These are phyloP conservation scores for Phytophthora pseudosyringae DNA, from an alignment of 352 stramenopile species.

Conservation along the genomic window DNA sequence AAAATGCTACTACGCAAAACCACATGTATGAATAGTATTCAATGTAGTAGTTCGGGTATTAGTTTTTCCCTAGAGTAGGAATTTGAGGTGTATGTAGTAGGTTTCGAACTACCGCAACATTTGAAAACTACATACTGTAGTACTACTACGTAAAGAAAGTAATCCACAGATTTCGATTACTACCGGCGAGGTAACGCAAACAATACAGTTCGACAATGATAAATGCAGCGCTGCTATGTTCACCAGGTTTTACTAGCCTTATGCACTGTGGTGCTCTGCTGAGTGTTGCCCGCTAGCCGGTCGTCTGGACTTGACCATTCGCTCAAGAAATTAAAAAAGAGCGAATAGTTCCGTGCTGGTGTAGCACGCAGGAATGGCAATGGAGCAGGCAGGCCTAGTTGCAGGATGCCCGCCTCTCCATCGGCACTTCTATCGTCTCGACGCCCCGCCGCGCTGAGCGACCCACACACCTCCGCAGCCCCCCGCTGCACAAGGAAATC, in stretches of 20 bases:
- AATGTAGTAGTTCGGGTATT: no score
- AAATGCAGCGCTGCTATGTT: slow-evolving; percentile 11
- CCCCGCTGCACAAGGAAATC: not conserved
- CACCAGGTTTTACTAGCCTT: slow-evolving; percentile 10
- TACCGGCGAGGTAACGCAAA: slow-evolving; percentile 6
- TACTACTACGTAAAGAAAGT: no score
- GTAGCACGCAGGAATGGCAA: slow-evolving; percentile 37
- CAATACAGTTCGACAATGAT: not conserved
- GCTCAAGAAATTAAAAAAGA: slow-evolving; percentile 29
- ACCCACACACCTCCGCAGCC: not conserved
- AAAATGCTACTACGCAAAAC: no score
- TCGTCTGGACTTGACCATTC: slow-evolving; percentile 32
- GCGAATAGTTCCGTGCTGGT: slow-evolving; percentile 31
- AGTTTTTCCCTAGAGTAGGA: no score
- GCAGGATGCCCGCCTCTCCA: slow-evolving; percentile 30
- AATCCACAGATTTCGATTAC: no score
- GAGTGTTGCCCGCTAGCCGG: slow-evolving; percentile 2
- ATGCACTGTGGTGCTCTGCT: slow-evolving; percentile 5
- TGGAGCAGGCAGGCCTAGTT: slow-evolving; percentile 28
- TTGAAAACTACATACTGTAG: no score
- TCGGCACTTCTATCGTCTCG: slow-evolving; percentile 37
- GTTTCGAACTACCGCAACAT: no score
- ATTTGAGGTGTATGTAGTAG: no score
- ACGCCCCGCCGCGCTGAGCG: slow-evolving; percentile 4
- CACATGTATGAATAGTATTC: no score